Evolutionary conservation across 2,329 filamentous ascomycete genomes (phyloP).

Genomic region (Colletotrichum viniferum): DNA sequence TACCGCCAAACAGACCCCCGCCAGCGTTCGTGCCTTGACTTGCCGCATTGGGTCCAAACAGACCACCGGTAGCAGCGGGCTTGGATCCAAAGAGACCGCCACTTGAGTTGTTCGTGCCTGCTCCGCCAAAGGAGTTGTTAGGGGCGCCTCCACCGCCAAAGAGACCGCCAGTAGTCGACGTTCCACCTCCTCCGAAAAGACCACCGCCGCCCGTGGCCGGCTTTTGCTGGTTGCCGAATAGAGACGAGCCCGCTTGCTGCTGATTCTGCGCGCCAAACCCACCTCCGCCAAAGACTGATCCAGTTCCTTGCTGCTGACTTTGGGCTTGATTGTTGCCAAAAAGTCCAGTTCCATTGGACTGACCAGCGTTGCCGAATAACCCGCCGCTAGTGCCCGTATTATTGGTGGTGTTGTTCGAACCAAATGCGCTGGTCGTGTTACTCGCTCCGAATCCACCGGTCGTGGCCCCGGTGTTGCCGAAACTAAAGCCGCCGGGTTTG

Average conservation of each 20-base stretch:
- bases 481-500: slow-evolving; percentile 44
- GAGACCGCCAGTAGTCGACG: slow-evolving; percentile 40
- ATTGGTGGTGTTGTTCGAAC: slow-evolving; percentile 34
- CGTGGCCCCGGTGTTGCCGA: slow-evolving; percentile 43
- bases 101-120: slow-evolving; percentile 41
- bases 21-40: slow-evolving; percentile 31
- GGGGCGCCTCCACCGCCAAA: slow-evolving; percentile 43
- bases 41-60: slow-evolving; percentile 47
- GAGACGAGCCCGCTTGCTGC: slow-evolving; percentile 26
- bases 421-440: slow-evolving; percentile 44
- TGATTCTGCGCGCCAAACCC: slow-evolving; percentile 28
- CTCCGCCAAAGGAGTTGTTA: slow-evolving; percentile 45
- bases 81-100: slow-evolving; percentile 47
- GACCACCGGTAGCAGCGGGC: slow-evolving; percentile 42
- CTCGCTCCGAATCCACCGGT: slow-evolving; percentile 31
- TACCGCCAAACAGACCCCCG: slow-evolving; percentile 56
- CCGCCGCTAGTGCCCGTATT: slow-evolving; percentile 33
- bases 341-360: slow-evolving; percentile 38
- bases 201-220: slow-evolving; percentile 21
- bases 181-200: slow-evolving; percentile 23
- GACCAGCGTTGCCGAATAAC: slow-evolving; percentile 47
- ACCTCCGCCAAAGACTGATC: slow-evolving; percentile 30
- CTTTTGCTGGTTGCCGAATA: slow-evolving; percentile 30
- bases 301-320: slow-evolving; percentile 21
- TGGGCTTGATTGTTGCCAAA: slow-evolving; percentile 38